phyloP scores from a whole-genome alignment of 2,329 filamentous ascomycete species.

The Microascus cirrosus region DNA sequence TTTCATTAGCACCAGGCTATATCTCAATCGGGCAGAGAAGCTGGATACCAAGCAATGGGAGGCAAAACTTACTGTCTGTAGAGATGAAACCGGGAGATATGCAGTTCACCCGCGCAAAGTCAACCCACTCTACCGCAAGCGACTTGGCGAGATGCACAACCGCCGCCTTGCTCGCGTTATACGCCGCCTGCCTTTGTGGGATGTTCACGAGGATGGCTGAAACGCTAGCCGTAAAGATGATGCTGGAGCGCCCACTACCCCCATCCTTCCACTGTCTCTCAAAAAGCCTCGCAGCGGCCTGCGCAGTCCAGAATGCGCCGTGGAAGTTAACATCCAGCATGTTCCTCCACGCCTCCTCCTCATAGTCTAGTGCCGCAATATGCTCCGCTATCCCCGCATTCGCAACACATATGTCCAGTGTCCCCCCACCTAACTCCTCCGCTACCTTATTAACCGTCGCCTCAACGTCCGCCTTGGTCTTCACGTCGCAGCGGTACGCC shows the following conservation, averaged over 20 bases:
- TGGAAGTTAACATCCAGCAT: conserved; percentile 64
- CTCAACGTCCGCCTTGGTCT: neutral
- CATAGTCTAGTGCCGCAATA: neutral
- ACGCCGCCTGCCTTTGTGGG: conserved; percentile 62
- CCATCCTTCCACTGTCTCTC: conserved; percentile 59
- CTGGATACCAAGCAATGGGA: conserved; percentile 14
- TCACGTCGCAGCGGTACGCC: neutral
- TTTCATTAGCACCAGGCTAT: neutral
- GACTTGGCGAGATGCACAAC: conserved; percentile 43
- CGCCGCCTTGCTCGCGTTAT: conserved; percentile 63
- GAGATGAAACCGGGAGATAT: conserved; percentile 67
- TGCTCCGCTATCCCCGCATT: conserved; percentile 56
- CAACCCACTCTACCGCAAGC: conserved; percentile 65
- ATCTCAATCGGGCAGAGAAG: neutral
- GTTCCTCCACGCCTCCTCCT: conserved; percentile 20
- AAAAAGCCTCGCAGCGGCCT: conserved; percentile 58
- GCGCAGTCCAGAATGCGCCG: conserved; percentile 67
- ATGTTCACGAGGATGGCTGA: conserved; percentile 68
- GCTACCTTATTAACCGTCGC: neutral
- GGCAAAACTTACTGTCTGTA: conserved; percentile 49
- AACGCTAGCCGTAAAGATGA: conserved; percentile 71
- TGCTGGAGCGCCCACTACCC: conserved; percentile 53
- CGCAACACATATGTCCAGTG: conserved; percentile 16
- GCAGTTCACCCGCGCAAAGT: conserved; percentile 61
- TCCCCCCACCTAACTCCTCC: neutral